These are phyloP conservation scores for Sclerotinia subarctica DNA, from an alignment of 2,329 filamentous ascomycete genomes.

Conservation along the genomic window DNA sequence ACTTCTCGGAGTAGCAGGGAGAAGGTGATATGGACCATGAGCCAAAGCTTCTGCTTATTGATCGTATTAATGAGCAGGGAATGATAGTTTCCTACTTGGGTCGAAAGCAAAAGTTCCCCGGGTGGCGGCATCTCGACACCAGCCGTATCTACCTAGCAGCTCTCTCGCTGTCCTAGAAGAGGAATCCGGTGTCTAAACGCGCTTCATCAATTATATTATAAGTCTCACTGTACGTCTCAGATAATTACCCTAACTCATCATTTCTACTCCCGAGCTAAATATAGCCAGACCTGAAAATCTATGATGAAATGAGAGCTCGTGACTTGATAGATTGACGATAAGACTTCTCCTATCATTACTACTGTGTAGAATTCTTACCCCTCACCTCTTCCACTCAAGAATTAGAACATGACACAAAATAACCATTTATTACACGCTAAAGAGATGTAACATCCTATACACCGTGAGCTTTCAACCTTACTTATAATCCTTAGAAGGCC, in stretches of 20 bases:
- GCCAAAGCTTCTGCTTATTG: neutral
- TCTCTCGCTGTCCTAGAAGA: neutral
- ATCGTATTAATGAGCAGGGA: neutral
- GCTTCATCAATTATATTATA: neutral
- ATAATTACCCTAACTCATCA: neutral
- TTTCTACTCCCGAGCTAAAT: no score
- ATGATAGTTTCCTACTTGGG: neutral
- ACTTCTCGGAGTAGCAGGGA: neutral
- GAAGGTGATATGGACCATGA: neutral
- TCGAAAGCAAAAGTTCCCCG: neutral
- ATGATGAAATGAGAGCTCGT: neutral
- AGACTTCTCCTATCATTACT: no score
- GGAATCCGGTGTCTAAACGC: slow-evolving; percentile 1
- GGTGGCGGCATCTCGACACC: neutral
- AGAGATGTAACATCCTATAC: no score
- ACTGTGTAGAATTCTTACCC: neutral
- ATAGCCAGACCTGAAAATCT: neutral
- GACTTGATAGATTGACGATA: neutral
- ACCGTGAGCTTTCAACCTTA: no score
- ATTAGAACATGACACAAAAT: neutral
- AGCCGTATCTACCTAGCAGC: neutral
- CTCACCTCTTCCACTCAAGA: neutral
- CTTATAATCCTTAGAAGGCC: neutral
- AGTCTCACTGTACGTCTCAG: neutral
- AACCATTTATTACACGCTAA: neutral